Evolutionary conservation across 1,284 basidiomycete species (phyloP).

Genomic region (Schizophyllum amplum): DNA sequence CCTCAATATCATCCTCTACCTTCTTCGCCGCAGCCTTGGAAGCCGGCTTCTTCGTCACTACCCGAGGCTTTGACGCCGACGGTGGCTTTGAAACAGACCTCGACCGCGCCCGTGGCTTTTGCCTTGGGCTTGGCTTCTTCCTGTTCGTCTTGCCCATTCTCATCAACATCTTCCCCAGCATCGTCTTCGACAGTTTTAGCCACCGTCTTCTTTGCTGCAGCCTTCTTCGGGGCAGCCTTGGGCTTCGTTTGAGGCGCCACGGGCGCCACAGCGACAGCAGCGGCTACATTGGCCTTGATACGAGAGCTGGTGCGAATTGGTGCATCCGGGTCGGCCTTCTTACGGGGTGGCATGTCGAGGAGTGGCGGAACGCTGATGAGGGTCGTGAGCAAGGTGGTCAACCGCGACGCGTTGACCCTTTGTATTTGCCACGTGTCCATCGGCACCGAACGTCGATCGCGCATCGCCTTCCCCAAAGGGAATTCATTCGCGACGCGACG

Average conservation of each 20-base stretch:
- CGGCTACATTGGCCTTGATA: constrained; percentile 16
- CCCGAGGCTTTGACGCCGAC: constrained; percentile 15
- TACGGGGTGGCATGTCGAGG: constrained; percentile 26
- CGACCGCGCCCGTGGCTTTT: neutral
- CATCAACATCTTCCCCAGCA: constrained; percentile 14
- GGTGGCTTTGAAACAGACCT: constrained; percentile 1
- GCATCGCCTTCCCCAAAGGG: neutral
- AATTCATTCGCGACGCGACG: neutral
- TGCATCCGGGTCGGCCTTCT: constrained; percentile 21
- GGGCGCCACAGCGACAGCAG: constrained; percentile 9
- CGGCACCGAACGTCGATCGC: neutral
- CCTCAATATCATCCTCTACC: constrained; percentile 11
- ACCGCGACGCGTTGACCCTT: neutral
- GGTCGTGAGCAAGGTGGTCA: neutral
- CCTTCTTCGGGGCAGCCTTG: constrained; percentile 20
- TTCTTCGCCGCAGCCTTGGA: constrained; percentile 8
- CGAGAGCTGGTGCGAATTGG: constrained; percentile 25
- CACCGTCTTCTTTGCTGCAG: constrained; percentile 12
- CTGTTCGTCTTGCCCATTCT: neutral
- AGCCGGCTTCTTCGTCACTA: constrained; percentile 18
- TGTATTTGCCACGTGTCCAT: neutral
- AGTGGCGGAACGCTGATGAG: neutral
- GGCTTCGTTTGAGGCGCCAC: constrained; percentile 12
- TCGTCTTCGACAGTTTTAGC: too few relatives aligned
- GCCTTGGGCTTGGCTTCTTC: neutral